Percentiles rank a stretch among this genome's conserved stretches.
Conservation (phyloP, 441 rosid species). For the Populus hybrid region DNA sequence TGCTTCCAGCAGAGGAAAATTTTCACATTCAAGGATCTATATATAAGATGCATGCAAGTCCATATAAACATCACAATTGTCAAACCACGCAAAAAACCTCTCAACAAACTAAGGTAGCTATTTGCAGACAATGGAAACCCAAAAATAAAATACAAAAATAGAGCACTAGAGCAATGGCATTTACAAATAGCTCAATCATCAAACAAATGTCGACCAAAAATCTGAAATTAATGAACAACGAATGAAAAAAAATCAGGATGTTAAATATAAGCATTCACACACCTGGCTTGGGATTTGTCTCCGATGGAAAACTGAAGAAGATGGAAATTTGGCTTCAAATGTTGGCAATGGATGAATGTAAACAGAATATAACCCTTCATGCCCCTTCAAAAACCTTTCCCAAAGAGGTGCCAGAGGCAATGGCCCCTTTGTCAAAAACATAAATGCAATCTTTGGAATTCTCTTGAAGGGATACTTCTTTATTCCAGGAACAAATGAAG, state of each 20-base stretch:
- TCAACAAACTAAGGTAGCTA: not conserved
- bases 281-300: conserved; percentile 92
- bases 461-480: conserved; percentile 65
- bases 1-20: no score
- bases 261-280: not conserved
- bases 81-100: not conserved
- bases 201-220: conserved; percentile 4
- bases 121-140: not conserved
- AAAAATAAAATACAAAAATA: not conserved
- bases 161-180: not conserved
- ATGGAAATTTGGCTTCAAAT: conserved; percentile 47
- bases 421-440: conserved; percentile 98
- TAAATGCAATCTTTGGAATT: conserved; percentile 85
- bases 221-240: not conserved
- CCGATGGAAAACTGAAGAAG: conserved; percentile 56
- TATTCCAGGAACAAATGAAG: conserved; percentile 63
- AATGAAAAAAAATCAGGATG: not conserved
- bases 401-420: conserved; percentile 81
- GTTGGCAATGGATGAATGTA: conserved; percentile 83
- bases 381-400: conserved; percentile 86
- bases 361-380: conserved; percentile 64
- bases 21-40: not conserved
- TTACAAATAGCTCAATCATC: not conserved
- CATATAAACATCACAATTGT: not conserved
- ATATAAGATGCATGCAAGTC: not conserved